phyloP scores from a whole-genome alignment of 176 grass and related monocot genomes.

The Carex myosuroides region DNA sequence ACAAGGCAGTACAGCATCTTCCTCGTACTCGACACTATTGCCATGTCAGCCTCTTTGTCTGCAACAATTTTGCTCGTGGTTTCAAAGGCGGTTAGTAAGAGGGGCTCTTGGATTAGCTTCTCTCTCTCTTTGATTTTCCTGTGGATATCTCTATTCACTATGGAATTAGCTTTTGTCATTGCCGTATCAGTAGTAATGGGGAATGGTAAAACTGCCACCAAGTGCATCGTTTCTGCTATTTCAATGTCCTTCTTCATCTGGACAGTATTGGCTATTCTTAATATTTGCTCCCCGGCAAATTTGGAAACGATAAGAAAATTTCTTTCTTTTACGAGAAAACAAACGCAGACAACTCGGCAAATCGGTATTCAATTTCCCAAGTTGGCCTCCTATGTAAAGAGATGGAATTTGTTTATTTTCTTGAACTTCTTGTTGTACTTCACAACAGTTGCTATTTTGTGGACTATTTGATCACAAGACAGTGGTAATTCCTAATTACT shows the following conservation, averaged over 20 bases:
- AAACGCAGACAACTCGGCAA: not conserved
- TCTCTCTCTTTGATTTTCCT: constrained; percentile 26
- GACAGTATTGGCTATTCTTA: not conserved
- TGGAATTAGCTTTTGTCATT: constrained; percentile 30
- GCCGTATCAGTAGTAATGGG: constrained; percentile 2
- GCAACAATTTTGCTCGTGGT: constrained; percentile 29
- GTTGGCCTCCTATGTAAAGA: not conserved
- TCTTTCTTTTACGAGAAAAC: not conserved
- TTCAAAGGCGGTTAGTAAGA: constrained; percentile 10
- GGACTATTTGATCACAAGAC: not conserved
- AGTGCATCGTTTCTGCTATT: not conserved
- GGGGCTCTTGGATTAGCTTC: constrained; percentile 24
- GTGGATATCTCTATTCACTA: constrained; percentile 33
- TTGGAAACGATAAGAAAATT: not conserved
- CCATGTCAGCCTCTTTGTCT: constrained; percentile 27
- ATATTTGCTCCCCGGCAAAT: not conserved
- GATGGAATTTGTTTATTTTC: not conserved
- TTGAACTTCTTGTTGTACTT: not conserved
- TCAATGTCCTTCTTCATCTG: not conserved
- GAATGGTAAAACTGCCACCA: not conserved
- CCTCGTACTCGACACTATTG: constrained; percentile 29
- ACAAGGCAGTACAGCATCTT: constrained; percentile 28
- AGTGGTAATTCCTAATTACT: not conserved
- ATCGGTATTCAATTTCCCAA: not conserved
- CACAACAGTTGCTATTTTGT: not conserved